A percentile compares a stretch with the other conserved stretches of the same genome.
Evolutionary conservation across 371 early-diverging fungal species (phyloP).

Genomic region (Umbelopsis sp.): DNA sequence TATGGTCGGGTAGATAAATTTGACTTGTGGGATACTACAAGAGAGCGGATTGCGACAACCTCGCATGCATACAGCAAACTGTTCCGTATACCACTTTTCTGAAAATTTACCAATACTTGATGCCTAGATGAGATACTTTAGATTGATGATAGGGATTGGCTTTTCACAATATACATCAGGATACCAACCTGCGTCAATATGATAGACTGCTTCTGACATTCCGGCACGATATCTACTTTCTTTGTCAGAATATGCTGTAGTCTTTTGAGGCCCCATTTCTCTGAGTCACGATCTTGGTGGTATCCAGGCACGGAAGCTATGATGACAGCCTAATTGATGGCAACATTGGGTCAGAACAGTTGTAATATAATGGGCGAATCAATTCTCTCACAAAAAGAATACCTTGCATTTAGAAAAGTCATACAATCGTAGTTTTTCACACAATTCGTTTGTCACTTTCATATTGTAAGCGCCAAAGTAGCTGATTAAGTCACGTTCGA

Average conservation of each 20-base stretch:
- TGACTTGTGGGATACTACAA: slow-evolving; percentile 22
- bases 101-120: slow-evolving; percentile 64
- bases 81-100: slow-evolving; percentile 46
- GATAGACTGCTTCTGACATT: slow-evolving; percentile 31
- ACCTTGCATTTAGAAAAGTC: slow-evolving; percentile 53
- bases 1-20: slow-evolving; percentile 63
- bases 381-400: not conserved
- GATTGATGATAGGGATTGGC: not conserved
- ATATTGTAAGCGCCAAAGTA: slow-evolving; percentile 52
- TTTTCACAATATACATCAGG: not conserved
- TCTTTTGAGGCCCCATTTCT: slow-evolving; percentile 58
- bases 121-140: slow-evolving; percentile 33
- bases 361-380: no score
- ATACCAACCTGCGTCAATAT: slow-evolving; percentile 47
- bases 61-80: slow-evolving; percentile 24
- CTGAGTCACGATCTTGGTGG: slow-evolving; percentile 26
- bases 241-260: slow-evolving; percentile 41
- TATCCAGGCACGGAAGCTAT: slow-evolving; percentile 35
- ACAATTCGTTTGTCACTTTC: slow-evolving; percentile 25
- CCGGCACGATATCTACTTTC: slow-evolving; percentile 33
- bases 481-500: slow-evolving; percentile 57
- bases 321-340: slow-evolving; percentile 22
- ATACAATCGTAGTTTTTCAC: slow-evolving; percentile 37
- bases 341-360: no score
- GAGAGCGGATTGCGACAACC: slow-evolving; percentile 19